Conservation (phyloP, 257 asterid genomes). For the Solanum raphanifolium region DNA sequence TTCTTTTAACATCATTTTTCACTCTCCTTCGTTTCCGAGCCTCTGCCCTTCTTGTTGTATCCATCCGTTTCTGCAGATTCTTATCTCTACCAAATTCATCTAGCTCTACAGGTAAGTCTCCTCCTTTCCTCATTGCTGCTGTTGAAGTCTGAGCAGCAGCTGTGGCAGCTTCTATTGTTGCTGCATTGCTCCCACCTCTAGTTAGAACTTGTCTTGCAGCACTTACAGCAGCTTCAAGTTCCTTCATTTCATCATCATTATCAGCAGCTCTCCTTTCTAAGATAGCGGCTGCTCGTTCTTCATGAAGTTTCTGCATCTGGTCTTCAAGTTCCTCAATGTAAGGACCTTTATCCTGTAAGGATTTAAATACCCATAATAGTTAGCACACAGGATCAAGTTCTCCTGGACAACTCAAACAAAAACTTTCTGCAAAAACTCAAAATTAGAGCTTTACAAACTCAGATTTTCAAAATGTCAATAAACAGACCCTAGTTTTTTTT, state of each 20-base stretch:
- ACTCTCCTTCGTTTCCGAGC: constrained; percentile 58
- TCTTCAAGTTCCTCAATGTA: constrained; percentile 93
- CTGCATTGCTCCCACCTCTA: constrained; percentile 43
- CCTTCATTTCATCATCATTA: constrained; percentile 68
- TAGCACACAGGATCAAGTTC: neutral
- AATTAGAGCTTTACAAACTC: neutral
- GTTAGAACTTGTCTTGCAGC: constrained; percentile 62
- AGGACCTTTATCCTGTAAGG: constrained; percentile 84
- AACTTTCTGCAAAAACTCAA: neutral
- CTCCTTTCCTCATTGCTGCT: constrained; percentile 41
- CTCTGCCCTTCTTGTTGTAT: constrained; percentile 58
- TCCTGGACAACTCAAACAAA: neutral
- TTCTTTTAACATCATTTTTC: constrained; percentile 63
- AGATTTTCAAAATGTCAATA: neutral
- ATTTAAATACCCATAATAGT: neutral
- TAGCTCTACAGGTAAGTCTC: constrained; percentile 59
- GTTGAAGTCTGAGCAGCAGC: constrained; percentile 59
- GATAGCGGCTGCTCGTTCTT: constrained; percentile 74
- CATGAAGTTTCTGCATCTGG: constrained; percentile 77
- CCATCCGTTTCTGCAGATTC: constrained; percentile 75
- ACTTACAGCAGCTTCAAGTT: constrained; percentile 60
- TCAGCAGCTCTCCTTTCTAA: constrained; percentile 77
- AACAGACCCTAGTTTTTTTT: neutral
- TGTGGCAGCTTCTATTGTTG: constrained; percentile 48
- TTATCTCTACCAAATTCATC: constrained; percentile 87